These are phyloP conservation scores for Coemansia sp. DNA, from an alignment of 192 early-diverging fungal species.

Conservation along the genomic window DNA sequence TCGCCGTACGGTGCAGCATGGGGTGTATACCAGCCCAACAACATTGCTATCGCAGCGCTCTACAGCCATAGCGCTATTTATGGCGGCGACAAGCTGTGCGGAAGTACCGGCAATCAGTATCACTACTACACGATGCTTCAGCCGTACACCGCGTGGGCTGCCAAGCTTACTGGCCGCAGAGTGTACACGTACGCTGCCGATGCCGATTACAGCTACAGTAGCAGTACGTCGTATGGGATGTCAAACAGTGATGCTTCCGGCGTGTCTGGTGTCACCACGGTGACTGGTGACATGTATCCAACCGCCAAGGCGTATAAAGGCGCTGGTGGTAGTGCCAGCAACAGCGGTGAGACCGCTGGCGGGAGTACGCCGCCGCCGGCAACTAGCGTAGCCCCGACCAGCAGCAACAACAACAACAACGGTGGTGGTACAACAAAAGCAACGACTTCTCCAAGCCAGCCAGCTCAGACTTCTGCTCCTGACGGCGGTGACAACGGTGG, in stretches of 20 bases:
- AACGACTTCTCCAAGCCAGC: not conserved
- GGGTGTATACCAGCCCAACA: slow-evolving; percentile 39
- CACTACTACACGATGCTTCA: slow-evolving; percentile 47
- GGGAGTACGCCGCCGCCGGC: not conserved
- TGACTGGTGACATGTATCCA: slow-evolving; percentile 40
- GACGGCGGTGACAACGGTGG: not conserved
- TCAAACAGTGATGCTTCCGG: slow-evolving; percentile 6
- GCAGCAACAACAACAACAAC: not conserved
- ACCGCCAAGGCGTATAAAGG: slow-evolving; percentile 26
- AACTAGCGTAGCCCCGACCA: not conserved
- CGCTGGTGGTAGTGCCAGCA: slow-evolving; percentile 16
- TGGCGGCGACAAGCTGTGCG: slow-evolving; percentile 25
- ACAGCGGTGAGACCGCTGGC: slow-evolving; percentile 4
- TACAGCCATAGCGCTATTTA: slow-evolving; percentile 42
- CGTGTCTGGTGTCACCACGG: slow-evolving; percentile 25
- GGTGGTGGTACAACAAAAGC: not conserved
- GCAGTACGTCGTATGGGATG: slow-evolving; percentile 23
- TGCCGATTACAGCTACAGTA: slow-evolving; percentile 15
- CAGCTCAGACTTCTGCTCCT: not conserved
- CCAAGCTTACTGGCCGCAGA: slow-evolving; percentile 20
- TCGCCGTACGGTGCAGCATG: slow-evolving; percentile 38
- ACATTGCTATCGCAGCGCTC: slow-evolving; percentile 34
- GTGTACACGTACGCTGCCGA: slow-evolving; percentile 22
- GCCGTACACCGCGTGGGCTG: slow-evolving; percentile 36
- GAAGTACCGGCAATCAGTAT: slow-evolving; percentile 25